Base-by-base conservation (phyloP, 495 filamentous ascomycete genomes). In the Xylaria flabelliformis region DNA sequence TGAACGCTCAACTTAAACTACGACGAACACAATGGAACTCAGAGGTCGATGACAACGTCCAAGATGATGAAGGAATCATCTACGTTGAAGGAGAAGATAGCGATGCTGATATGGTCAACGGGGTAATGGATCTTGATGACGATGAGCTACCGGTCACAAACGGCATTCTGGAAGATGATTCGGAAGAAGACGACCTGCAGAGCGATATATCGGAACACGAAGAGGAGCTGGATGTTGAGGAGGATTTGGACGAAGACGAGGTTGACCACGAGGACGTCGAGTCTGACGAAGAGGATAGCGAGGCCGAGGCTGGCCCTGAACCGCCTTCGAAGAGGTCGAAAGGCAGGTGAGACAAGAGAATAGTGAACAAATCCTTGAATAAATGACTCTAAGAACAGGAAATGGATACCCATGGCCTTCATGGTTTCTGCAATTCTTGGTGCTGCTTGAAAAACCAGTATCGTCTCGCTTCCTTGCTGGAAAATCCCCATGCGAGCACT, bases 61-160 rank as follows among this genome's bases (percentile, higher is more conserved):
- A 90, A 44, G 92, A 91, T 2, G 91, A 92, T 87, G 91, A 93
- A 15, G 91, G 86, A 32, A 88, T 97, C 1, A 90, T 97, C 39
- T 98, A 97, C 74, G 92, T 97, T 4, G 95, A 97, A 79, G 94
- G 94, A 1, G 85, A 93, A 79, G 87, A 90, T 32, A 84, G 85
- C 36, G 83, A 79, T 48, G 82, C 80, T 51, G 80, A 84, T 34
- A 82, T 86, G 71, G 79, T 77, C 34, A 81, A 81, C 24, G 83
- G 83, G 58, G 79, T 76, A 15, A 80, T 80, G 77, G 78, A 79
- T 64, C 72, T 76, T 68, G 79, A 75, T 63, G 72, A 75, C 68
- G 77, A 77, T 62, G 74, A 76, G 26, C 75, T 75, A 61, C 78
- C 64, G 7, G 78, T 82, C 53, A 82, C 82, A 10, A 80, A 80